A percentile compares a stretch with the other conserved stretches of the same genome.
These are phyloP conservation scores for Pythium guiyangense DNA, from an alignment of 352 stramenopile species.

Conservation along the genomic window DNA sequence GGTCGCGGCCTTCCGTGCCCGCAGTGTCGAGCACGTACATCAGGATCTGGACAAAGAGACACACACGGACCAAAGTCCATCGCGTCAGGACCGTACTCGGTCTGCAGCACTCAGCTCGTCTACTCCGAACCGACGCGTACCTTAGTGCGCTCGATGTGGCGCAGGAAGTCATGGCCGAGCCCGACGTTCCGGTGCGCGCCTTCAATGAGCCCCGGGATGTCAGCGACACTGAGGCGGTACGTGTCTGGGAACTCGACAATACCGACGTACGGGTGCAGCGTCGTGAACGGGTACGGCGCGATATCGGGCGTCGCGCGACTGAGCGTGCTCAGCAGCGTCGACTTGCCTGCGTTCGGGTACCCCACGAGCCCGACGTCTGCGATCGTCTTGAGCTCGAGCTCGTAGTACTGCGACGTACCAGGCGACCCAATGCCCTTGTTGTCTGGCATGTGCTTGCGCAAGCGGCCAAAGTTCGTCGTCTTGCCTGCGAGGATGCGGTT, in stretches of 20 bases:
- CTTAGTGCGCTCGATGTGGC: slow-evolving; percentile 98
- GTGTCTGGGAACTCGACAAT: slow-evolving; percentile 94
- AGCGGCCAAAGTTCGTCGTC: slow-evolving; percentile 71
- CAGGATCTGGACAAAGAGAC: slow-evolving; percentile 53
- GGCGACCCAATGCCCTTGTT: slow-evolving; percentile 82
- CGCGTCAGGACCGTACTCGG: not conserved
- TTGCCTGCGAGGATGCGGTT: slow-evolving; percentile 85
- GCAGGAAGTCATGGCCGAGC: slow-evolving; percentile 98
- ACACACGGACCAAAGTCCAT: slow-evolving; percentile 1
- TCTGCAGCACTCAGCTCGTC: too few relatives aligned
- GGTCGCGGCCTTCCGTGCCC: slow-evolving; percentile 73
- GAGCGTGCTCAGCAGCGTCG: slow-evolving; percentile 91
- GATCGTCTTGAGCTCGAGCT: slow-evolving; percentile 98
- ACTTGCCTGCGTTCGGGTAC: slow-evolving; percentile 99
- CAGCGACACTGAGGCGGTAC: slow-evolving; percentile 88
- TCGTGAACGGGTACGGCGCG: slow-evolving; percentile 98
- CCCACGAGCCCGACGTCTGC: slow-evolving; percentile 98
- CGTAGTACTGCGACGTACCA: slow-evolving; percentile 93
- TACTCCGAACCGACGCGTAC: slow-evolving; percentile 39
- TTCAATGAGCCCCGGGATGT: slow-evolving; percentile 88
- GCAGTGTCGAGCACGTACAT: slow-evolving; percentile 85
- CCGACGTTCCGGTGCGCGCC: slow-evolving; percentile 94
- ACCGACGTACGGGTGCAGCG: slow-evolving; percentile 94
- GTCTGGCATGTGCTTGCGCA: slow-evolving; percentile 85
- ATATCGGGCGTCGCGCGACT: slow-evolving; percentile 93